These are phyloP conservation scores for Musa schizocarpa DNA, from an alignment of 176 grass and related monocot species.

Conservation along the genomic window DNA sequence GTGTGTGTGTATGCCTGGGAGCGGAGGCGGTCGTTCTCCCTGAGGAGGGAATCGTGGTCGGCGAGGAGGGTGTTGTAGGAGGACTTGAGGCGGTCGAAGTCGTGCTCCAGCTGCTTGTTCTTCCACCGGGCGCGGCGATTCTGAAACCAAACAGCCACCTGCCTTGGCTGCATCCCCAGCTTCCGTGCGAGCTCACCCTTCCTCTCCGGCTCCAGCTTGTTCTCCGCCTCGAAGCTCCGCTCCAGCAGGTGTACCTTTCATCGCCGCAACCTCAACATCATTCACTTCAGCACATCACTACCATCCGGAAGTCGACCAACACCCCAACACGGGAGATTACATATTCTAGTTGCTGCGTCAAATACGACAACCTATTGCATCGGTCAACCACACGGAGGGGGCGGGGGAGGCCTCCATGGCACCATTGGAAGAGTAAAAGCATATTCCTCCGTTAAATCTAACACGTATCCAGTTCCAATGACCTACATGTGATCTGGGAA, in stretches of 20 bases:
- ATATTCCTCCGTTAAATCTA: no score
- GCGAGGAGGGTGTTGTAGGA: constrained; percentile 48
- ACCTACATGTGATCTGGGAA: no score
- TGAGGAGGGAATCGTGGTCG: constrained; percentile 43
- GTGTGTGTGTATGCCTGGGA: constrained; percentile 28
- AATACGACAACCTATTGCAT: no score
- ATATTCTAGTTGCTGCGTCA: no score
- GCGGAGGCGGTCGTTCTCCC: constrained; percentile 60
- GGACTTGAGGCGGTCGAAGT: constrained; percentile 63
- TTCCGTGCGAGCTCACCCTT: constrained; percentile 69
- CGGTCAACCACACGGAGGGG: no score
- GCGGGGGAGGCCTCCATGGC: no score
- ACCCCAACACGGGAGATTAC: no score
- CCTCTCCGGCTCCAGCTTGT: constrained; percentile 80
- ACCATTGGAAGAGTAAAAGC: no score
- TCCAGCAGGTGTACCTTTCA: background rate
- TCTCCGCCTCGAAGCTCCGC: constrained; percentile 12
- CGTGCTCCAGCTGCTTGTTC: constrained; percentile 77
- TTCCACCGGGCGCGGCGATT: constrained; percentile 88
- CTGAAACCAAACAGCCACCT: constrained; percentile 90
- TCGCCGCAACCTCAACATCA: no score
- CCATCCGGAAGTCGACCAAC: no score
- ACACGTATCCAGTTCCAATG: no score
- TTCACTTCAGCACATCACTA: no score
- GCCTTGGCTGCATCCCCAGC: constrained; percentile 65